phyloP scores from a whole-genome alignment of 176 grass and related monocot genomes.

The Aegilops sharonensis region DNA sequence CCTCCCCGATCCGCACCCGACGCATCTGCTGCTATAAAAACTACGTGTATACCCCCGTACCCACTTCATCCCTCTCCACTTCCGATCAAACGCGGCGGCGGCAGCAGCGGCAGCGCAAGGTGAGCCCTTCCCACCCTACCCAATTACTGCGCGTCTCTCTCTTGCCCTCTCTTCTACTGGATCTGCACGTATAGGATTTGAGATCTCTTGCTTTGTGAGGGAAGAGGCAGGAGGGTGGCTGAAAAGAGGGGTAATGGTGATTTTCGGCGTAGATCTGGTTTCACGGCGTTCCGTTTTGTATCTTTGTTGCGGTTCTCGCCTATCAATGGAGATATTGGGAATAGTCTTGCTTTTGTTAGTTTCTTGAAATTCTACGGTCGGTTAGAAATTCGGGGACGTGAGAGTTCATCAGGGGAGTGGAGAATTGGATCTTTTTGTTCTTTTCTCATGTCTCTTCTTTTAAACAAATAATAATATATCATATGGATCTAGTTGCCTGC shows the following conservation, averaged over 20 bases:
- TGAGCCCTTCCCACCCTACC: not conserved
- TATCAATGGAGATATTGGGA: not conserved
- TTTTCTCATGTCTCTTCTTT: not conserved
- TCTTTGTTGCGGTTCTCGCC: not conserved
- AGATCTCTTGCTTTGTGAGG: not conserved
- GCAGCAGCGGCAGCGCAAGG: conserved; percentile 1
- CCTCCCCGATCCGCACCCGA: conserved; percentile 29
- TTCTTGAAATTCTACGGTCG: not conserved
- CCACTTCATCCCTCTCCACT: not conserved
- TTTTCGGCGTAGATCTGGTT: not conserved
- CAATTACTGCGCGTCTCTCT: not conserved
- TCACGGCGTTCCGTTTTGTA: not conserved
- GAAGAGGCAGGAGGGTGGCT: no score
- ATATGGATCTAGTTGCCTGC: not conserved
- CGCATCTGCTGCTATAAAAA: conserved; percentile 6
- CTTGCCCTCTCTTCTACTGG: not conserved
- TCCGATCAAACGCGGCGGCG: not conserved
- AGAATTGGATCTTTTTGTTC: not conserved
- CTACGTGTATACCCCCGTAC: not conserved
- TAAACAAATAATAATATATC: no score
- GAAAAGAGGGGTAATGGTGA: not conserved
- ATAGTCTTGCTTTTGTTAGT: not conserved
- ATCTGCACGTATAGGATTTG: not conserved
- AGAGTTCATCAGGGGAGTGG: not conserved
- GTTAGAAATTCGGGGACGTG: not conserved